These are phyloP conservation scores for Moricandia arvensis DNA, from an alignment of 345 rosid species.

Conservation along the genomic window DNA sequence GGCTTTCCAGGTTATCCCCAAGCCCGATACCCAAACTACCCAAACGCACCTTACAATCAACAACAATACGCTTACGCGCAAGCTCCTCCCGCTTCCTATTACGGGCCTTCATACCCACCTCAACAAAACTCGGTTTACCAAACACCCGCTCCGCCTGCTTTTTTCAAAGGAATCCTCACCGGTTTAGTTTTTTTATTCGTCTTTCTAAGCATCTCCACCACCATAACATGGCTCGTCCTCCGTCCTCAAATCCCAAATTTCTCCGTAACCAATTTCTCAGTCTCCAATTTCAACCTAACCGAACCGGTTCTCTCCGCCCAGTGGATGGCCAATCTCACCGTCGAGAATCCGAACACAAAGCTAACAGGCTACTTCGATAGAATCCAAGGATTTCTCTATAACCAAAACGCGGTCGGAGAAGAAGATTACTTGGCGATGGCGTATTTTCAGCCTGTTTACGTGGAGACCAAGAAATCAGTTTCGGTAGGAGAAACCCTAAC, in stretches of 20 bases:
- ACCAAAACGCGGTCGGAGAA: conserved; percentile 14
- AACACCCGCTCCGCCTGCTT: conserved; percentile 27
- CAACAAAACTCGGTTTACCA: conserved; percentile 24
- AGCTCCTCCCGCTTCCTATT: conserved; percentile 49
- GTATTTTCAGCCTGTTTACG: conserved; percentile 30
- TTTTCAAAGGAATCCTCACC: conserved; percentile 41
- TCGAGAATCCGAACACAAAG: conserved; percentile 42
- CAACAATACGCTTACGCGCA: conserved; percentile 31
- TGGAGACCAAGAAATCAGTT: conserved; percentile 35
- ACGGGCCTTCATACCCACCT: conserved; percentile 30
- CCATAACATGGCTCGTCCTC: conserved; percentile 38
- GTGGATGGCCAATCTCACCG: conserved; percentile 33
- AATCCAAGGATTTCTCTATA: conserved; percentile 29
- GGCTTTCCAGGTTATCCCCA: conserved; percentile 33
- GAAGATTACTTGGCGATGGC: conserved; percentile 27
- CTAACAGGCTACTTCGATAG: conserved; percentile 35
- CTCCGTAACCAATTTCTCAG: conserved; percentile 33
- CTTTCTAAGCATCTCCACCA: conserved; percentile 31
- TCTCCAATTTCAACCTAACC: conserved; percentile 37
- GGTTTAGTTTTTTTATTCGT: conserved; percentile 39
- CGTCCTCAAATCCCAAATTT: conserved; percentile 39
- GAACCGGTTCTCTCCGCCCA: conserved; percentile 40
- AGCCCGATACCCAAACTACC: conserved; percentile 31
- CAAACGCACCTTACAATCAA: conserved; percentile 23
- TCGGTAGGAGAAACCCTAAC: conserved; percentile 24